Evolutionary conservation across 345 rosid species (phyloP), one percentile per base, ranked within the genome.

Genomic region (Anastatica hierochuntica): DNA sequence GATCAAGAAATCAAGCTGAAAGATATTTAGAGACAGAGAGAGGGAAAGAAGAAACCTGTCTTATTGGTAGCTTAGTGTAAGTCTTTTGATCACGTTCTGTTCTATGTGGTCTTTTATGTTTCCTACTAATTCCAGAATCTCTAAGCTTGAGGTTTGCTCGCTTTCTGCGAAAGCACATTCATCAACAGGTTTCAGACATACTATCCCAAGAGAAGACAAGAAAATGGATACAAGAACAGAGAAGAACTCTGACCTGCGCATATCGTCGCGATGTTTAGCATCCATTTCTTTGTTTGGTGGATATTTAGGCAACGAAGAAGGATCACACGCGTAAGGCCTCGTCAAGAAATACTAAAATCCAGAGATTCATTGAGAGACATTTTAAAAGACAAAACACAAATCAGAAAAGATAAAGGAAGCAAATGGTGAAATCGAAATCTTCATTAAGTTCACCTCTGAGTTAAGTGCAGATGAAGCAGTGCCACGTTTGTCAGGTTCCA

Each of bases 271-370:
- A 19, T 50, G 33, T 72, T 79, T 85, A 35, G 83, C 95, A 68
- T 85, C 90, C 63, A 85, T 75, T 72, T 85, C 95, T 59, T 74
- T 85, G 62, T 75, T 85, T 43, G 95, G 87, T 41, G 89, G 73
- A 65, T 85, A 85, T 67, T 73, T 78, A 51, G 90, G 90, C 66
- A 85, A 66, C 60, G 67, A 67, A 56, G 90, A 82, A 16, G 95
- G 87, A 12, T 79, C 81, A 51, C 87, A 82, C 0, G 95, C 75
- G 35, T 65, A 76, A 34, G 95, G 95, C 57, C 41, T 52, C 39
- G 79, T 76, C 30, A 49, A 70, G 73, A 85, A 81, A 60, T 77
- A 81, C 94, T 81, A 72, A 26, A 52, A 40, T 1, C 27, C 3
- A 24, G 6, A 24, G 3, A 24, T 24, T 24, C n/a, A n/a, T n/a